Percentiles rank a stretch among this genome's conserved stretches.
Evolutionary conservation across 1,284 basidiomycete species (phyloP).

Genomic region (Rhodotorula sp.): DNA sequence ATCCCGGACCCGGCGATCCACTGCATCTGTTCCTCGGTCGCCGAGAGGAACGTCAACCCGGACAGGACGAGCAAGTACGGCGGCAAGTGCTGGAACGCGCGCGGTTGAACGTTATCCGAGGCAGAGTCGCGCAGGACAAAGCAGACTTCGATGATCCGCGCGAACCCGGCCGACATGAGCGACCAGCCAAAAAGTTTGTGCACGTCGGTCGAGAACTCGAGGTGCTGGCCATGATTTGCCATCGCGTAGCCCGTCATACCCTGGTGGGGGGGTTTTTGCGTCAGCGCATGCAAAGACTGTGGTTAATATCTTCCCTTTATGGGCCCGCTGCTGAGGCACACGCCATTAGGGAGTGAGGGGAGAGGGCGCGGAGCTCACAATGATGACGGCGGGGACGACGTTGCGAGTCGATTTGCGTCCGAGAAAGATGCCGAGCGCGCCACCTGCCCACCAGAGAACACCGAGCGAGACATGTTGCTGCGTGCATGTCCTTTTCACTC

Average conservation of each 20-base stretch:
- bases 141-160: conserved; percentile 82
- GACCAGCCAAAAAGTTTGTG: conserved; percentile 51
- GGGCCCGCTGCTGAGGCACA: too few species aligned
- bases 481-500: too few species aligned
- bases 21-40: conserved; percentile 80
- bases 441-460: conserved; percentile 78
- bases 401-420: conserved; percentile 79
- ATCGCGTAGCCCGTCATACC: conserved; percentile 91
- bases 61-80: conserved; percentile 72
- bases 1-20: conserved; percentile 56
- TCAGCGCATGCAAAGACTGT: too few species aligned
- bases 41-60: conserved; percentile 82
- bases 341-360: too few species aligned
- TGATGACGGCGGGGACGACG: conserved; percentile 74
- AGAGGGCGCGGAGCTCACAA: conserved; percentile 15
- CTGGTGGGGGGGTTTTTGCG: background rate
- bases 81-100: conserved; percentile 76
- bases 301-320: too few species aligned
- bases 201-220: conserved; percentile 79
- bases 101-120: conserved; percentile 45
- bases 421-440: conserved; percentile 80
- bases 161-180: conserved; percentile 77
- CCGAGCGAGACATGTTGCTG: conserved; percentile 45
- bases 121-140: conserved; percentile 58
- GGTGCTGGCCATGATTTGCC: conserved; percentile 81